Conservation (phyloP, 179 eudicot species). For the Actinidia polygama region DNA sequence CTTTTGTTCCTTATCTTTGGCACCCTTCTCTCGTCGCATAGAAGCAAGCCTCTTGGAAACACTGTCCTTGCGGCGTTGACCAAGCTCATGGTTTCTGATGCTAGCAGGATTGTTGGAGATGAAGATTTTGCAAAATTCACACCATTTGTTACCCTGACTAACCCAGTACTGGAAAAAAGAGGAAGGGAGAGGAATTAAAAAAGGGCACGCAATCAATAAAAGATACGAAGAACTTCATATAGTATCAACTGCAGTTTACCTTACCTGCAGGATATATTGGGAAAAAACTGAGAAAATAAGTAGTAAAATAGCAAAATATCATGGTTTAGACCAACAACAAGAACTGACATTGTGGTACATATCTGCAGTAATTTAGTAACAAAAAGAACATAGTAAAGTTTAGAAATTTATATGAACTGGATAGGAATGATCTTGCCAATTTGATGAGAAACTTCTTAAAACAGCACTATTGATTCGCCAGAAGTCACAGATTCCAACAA, state of each 20-base stretch:
- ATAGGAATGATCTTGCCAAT: background rate
- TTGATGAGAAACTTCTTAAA: background rate
- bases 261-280: background rate
- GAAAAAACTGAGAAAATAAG: background rate
- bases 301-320: background rate
- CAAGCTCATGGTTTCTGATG: conserved; percentile 90
- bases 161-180: conserved; percentile 97
- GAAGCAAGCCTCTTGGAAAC: conserved; percentile 77
- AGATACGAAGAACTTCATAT: background rate
- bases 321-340: background rate
- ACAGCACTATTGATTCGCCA: background rate
- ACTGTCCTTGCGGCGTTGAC: conserved; percentile 82
- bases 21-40: conserved; percentile 82
- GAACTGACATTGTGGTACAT: background rate
- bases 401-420: background rate
- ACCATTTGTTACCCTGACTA: conserved; percentile 98
- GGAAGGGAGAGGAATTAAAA: conserved; percentile 1
- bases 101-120: conserved; percentile 81
- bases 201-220: background rate
- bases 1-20: conserved; percentile 76
- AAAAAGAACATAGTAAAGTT: background rate
- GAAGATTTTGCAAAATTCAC: conserved; percentile 88
- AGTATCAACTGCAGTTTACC: background rate
- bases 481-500: background rate
- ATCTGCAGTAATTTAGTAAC: background rate